A percentile compares a stretch with the other conserved stretches of the same genome.
phyloP scores from a whole-genome alignment of 1,284 basidiomycete species.

The Exobasidium rhododendri region DNA sequence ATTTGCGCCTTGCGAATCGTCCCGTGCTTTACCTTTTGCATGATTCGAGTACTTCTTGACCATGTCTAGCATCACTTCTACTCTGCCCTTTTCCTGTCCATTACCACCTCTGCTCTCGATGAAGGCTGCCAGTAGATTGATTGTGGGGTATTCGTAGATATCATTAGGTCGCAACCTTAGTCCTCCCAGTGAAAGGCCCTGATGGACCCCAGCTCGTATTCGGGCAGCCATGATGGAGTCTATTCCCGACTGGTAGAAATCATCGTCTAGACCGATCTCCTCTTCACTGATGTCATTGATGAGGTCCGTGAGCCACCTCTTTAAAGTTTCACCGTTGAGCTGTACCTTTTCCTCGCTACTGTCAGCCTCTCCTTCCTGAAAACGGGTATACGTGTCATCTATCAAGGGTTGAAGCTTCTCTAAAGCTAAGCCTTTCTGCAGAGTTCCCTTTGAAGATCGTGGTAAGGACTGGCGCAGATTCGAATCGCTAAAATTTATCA shows the following conservation, averaged over 20 bases:
- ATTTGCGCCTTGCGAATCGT: constrained; percentile 18
- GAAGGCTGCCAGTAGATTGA: constrained; percentile 25
- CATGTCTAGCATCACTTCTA: not conserved
- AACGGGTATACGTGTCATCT: constrained; percentile 27
- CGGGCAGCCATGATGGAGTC: constrained; percentile 37
- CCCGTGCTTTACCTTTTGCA: not conserved
- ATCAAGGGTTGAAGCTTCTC: constrained; percentile 24
- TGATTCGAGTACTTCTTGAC: not conserved
- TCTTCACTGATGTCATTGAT: not conserved
- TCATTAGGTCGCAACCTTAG: constrained; percentile 22
- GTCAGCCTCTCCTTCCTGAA: constrained; percentile 32
- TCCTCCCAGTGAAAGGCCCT: constrained; percentile 14
- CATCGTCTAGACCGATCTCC: constrained; percentile 15
- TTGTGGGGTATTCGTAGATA: constrained; percentile 33
- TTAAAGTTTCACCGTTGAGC: constrained; percentile 5
- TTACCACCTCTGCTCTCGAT: constrained; percentile 18
- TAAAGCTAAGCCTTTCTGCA: constrained; percentile 34
- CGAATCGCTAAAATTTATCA: constrained; percentile 25
- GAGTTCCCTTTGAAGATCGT: constrained; percentile 36
- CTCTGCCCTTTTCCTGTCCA: not conserved
- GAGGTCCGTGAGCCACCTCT: not conserved
- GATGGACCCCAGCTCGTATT: constrained; percentile 32
- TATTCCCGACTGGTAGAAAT: constrained; percentile 34
- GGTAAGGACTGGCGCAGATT: constrained; percentile 21
- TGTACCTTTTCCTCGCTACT: not conserved